Conservation (phyloP, 495 filamentous ascomycete species). For the Recurvomyces mirabilis region DNA sequence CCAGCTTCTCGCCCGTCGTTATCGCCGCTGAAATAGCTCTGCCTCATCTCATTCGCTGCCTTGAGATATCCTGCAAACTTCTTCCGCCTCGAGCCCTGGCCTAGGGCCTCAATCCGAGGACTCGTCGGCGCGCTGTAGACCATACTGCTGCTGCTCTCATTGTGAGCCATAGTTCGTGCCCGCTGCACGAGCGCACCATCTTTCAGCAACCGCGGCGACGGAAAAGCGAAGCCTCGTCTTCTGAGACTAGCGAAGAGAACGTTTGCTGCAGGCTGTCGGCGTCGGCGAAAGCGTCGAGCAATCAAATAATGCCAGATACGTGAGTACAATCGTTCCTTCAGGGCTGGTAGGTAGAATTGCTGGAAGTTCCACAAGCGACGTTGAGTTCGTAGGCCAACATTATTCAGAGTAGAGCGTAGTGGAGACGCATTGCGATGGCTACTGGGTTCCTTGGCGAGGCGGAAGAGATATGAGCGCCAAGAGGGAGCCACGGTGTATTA, state of each 20-base stretch:
- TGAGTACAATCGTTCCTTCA: slow-evolving; percentile 58
- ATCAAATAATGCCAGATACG: slow-evolving; percentile 65
- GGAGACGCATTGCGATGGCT: neutral
- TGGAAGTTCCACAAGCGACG: slow-evolving; percentile 55
- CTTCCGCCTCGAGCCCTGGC: slow-evolving; percentile 58
- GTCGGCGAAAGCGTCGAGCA: slow-evolving; percentile 43
- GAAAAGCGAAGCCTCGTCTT: slow-evolving; percentile 19
- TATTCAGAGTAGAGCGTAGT: slow-evolving; percentile 27
- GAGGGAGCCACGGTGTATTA: slow-evolving; percentile 12
- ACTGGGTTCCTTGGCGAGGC: slow-evolving; percentile 1
- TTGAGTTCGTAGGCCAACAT: slow-evolving; percentile 42
- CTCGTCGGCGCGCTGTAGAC: too few species aligned
- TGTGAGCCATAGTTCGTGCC: slow-evolving; percentile 31
- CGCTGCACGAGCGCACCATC: slow-evolving; percentile 28
- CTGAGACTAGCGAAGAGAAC: slow-evolving; percentile 21
- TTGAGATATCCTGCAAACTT: slow-evolving; percentile 78
- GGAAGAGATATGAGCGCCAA: slow-evolving; percentile 5
- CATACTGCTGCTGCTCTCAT: slow-evolving; percentile 1
- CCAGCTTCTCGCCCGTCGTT: slow-evolving; percentile 43
- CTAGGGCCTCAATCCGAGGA: slow-evolving; percentile 35
- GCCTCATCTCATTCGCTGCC: slow-evolving; percentile 81
- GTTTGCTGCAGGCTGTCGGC: slow-evolving; percentile 4
- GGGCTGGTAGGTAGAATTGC: slow-evolving; percentile 59
- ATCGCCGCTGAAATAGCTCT: slow-evolving; percentile 57
- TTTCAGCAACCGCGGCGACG: slow-evolving; percentile 15